Evolutionary conservation across 306 rosid species (phyloP).

Genomic region (Calophaca sinica): DNA sequence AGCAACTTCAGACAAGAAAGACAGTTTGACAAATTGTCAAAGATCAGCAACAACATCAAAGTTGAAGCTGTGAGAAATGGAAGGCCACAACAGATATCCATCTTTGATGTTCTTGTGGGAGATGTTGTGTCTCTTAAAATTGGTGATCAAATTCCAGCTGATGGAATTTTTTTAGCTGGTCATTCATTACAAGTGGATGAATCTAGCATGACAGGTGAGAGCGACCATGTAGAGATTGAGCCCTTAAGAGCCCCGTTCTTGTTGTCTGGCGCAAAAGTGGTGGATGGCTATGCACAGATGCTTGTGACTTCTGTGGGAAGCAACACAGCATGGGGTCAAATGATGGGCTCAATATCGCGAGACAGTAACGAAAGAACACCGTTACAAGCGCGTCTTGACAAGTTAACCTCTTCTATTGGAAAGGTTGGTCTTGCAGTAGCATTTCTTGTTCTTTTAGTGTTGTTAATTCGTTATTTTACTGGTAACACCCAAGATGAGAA

Average conservation of each 20-base stretch:
- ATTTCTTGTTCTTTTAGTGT: slow-evolving; percentile 70
- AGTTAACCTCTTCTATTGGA: slow-evolving; percentile 79
- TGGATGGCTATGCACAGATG: slow-evolving; percentile 75
- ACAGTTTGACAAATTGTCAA: slow-evolving; percentile 78
- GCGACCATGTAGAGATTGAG: slow-evolving; percentile 77
- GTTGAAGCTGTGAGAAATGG: slow-evolving; percentile 67
- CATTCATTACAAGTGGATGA: slow-evolving; percentile 80
- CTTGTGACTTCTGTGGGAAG: slow-evolving; percentile 80
- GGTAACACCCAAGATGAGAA: slow-evolving; percentile 63
- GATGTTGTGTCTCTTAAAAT: slow-evolving; percentile 66
- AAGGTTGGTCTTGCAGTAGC: slow-evolving; percentile 93
- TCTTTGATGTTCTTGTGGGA: slow-evolving; percentile 78
- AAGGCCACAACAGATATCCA: slow-evolving; percentile 67
- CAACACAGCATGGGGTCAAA: slow-evolving; percentile 88
- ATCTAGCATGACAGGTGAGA: slow-evolving; percentile 97
- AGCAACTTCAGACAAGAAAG: slow-evolving; percentile 87
- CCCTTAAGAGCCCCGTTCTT: slow-evolving; percentile 61
- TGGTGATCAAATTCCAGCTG: slow-evolving; percentile 94
- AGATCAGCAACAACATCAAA: slow-evolving; percentile 74
- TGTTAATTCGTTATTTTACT: slow-evolving; percentile 80
- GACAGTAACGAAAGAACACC: slow-evolving; percentile 76
- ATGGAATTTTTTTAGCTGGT: slow-evolving; percentile 76
- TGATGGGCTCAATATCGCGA: slow-evolving; percentile 84
- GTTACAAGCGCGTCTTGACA: slow-evolving; percentile 81
- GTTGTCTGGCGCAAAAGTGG: slow-evolving; percentile 84